Percentiles rank a stretch among this genome's conserved stretches.
Conservation (phyloP, 176 grass and related monocot genomes). For the Tuctoria greenei region DNA sequence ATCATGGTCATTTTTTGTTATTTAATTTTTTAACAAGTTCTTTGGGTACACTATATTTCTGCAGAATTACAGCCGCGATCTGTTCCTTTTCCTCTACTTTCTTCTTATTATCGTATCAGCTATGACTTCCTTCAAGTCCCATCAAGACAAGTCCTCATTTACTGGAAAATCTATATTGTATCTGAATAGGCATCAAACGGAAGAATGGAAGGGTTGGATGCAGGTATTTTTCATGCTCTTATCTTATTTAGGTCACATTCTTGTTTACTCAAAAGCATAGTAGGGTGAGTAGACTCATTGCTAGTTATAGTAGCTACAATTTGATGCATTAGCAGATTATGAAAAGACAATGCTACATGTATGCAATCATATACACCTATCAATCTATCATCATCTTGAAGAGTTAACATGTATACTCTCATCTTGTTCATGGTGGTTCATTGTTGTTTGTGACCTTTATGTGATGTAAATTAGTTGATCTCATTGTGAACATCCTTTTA, state of each 20-base stretch:
- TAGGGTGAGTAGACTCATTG: neutral
- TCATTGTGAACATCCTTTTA: conserved; percentile 17
- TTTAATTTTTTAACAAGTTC: conserved; percentile 1
- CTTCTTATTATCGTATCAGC: conserved; percentile 91
- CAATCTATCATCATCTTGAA: neutral
- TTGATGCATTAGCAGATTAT: conserved; percentile 17
- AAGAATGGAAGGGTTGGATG: conserved; percentile 99
- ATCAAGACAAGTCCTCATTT: conserved; percentile 82
- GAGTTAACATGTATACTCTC: conserved; percentile 21
- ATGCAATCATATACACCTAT: conserved; percentile 25
- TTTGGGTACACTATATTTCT: conserved; percentile 28
- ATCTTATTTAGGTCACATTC: conserved; percentile 23
- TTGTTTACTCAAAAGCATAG: neutral
- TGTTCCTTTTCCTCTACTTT: conserved; percentile 98
- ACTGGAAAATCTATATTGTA: conserved; percentile 87
- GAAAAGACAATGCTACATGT: neutral
- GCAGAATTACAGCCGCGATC: conserved; percentile 92
- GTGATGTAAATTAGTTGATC: conserved; percentile 24
- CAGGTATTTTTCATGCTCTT: conserved; percentile 56
- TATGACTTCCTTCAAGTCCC: conserved; percentile 96
- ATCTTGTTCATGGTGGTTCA: neutral
- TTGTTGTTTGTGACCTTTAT: conserved; percentile 13
- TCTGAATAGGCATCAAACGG: conserved; percentile 97
- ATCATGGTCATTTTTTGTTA: conserved; percentile 13
- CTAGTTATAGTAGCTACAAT: neutral